Evolutionary conservation across 2,329 filamentous ascomycete species (phyloP), one percentile per base, ranked within the genome.

Genomic region (Colletotrichum tofieldiae): DNA sequence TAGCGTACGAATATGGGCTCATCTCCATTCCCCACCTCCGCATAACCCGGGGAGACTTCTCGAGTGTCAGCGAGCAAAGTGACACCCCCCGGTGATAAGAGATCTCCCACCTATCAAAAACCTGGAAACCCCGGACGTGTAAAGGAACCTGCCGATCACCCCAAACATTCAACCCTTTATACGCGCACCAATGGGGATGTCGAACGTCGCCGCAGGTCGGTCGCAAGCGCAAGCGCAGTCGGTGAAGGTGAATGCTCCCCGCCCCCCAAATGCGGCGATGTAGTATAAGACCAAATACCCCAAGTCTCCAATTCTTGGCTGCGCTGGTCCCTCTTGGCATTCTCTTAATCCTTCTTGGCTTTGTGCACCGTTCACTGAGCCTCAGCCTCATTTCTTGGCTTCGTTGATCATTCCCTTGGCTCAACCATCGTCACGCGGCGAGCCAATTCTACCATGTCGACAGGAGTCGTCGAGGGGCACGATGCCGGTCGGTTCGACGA

Each of bases 391-490:
- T 32, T 29, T 59, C 14, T 43, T 59, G 37, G 37, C 55, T 18
- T 32, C 11, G 37, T 54, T n/a, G 37, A 64, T 18, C 61, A 43
- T 26, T 18, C 8, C 18, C 16, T 55, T 35, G 26, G 39, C 35
- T 18, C 29, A 29, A 6, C 12, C 23, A 23, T 16, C 14, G 47
- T 9, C 41, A 23, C n/a, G 12, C 56, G 5, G 20, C 59, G 29
- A 37, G 14, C 59, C 20, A 52, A 51, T 1, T 41, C 16, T 39
- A 73, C 54, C 7, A 75, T 75, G 74, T 64, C 73, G 43, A 64
- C 74, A 16, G 68, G 61, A 16, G 41, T 68, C 23, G 67, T 60
- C 43, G 75, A 67, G 37, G 26, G 67, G 54, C 66, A 68, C 29
- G 18, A 56, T 26, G 65, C 45, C 59, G 45, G 20, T 2, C 39